Conservation (phyloP, 2,329 filamentous ascomycete genomes). For the Aaosphaeria arxii region DNA sequence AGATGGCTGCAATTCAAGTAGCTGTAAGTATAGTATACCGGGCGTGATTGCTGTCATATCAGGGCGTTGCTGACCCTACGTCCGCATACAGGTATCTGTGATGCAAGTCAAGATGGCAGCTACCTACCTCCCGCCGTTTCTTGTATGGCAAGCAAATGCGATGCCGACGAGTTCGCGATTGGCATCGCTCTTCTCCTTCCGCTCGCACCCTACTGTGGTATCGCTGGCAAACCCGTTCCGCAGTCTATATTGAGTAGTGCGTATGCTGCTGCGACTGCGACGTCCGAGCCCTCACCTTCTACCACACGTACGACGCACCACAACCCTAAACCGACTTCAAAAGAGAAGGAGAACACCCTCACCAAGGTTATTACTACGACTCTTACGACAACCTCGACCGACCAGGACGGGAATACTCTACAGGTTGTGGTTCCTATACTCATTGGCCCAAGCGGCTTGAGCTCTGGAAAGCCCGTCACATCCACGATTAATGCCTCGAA, state of each 20-base stretch:
- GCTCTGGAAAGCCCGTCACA: slow-evolving; percentile 17
- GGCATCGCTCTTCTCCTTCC: background rate
- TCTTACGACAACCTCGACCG: slow-evolving; percentile 17
- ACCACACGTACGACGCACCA: background rate
- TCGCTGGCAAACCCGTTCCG: background rate
- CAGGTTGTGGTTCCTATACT: slow-evolving; percentile 19
- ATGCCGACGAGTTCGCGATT: background rate
- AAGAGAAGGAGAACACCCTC: slow-evolving; percentile 5
- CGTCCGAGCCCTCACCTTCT: background rate
- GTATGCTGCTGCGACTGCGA: background rate
- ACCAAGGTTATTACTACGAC: slow-evolving; percentile 15
- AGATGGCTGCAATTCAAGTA: background rate
- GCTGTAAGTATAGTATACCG: background rate
- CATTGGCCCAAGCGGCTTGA: slow-evolving; percentile 17
- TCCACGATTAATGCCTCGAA: slow-evolving; percentile 12
- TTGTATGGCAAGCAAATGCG: background rate
- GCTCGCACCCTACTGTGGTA: background rate
- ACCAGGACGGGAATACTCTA: slow-evolving; percentile 18
- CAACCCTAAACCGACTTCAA: slow-evolving; percentile 1
- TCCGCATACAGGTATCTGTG: background rate
- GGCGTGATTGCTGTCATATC: background rate
- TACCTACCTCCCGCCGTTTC: background rate
- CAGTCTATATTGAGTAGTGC: background rate
- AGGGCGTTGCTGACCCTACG: background rate
- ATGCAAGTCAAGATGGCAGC: background rate